phyloP scores from a whole-genome alignment of 2,329 filamentous ascomycete species.

The Fusarium oxysporum region DNA sequence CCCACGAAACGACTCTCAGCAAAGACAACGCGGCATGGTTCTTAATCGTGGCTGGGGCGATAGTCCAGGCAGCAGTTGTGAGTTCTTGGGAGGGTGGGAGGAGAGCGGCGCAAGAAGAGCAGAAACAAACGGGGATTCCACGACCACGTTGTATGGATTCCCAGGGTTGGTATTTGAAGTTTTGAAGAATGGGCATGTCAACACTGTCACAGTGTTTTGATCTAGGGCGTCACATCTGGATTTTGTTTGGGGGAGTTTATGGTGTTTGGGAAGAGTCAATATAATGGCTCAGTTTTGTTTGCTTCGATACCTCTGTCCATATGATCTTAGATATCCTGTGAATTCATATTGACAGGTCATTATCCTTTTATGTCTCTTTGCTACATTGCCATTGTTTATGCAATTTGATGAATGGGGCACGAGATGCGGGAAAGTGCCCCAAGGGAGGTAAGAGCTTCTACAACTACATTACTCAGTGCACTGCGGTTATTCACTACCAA shows the following conservation, averaged over 20 bases:
- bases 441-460: neutral
- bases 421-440: neutral
- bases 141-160: conserved; percentile 91
- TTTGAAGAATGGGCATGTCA: conserved; percentile 89
- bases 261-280: conserved; percentile 23
- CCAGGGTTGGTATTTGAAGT: conserved; percentile 96
- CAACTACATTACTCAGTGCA: neutral
- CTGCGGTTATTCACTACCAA: neutral
- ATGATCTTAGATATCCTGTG: conserved; percentile 4
- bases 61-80: conserved; percentile 89
- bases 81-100: conserved; percentile 88
- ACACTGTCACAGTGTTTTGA: conserved; percentile 88
- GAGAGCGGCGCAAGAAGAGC: conserved; percentile 71
- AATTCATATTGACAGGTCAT: neutral
- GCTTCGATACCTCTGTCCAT: conserved; percentile 12
- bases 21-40: conserved; percentile 80
- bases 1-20: conserved; percentile 62
- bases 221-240: neutral
- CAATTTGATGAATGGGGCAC: neutral
- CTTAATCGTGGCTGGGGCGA: conserved; percentile 92
- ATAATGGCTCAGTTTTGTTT: neutral
- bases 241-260: conserved; percentile 16
- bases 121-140: conserved; percentile 68
- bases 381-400: neutral
- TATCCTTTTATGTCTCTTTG: neutral